These are phyloP conservation scores for Sporobolomyces roseus DNA, from an alignment of 768 basidiomycete genomes.

Conservation along the genomic window DNA sequence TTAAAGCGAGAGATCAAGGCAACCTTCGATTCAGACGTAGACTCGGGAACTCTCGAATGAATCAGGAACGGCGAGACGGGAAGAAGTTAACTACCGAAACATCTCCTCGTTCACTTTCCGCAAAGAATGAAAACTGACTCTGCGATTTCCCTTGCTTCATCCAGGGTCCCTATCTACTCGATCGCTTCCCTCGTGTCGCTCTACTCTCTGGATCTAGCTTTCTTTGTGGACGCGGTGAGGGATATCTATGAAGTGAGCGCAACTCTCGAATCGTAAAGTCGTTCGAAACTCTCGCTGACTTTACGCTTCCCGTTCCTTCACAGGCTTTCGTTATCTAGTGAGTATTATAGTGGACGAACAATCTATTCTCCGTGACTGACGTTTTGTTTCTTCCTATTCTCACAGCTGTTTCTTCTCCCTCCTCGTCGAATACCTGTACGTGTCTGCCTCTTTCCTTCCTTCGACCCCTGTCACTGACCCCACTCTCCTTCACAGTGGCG, in stretches of 20 bases:
- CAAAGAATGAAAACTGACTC: too few relatives aligned
- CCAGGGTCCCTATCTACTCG: slow-evolving; percentile 71
- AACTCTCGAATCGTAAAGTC: not conserved
- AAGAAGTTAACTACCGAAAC: too few relatives aligned
- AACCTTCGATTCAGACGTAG: too few relatives aligned
- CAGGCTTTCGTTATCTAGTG: slow-evolving; percentile 86
- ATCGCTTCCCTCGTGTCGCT: slow-evolving; percentile 86
- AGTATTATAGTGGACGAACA: too few relatives aligned
- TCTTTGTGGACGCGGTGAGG: slow-evolving; percentile 88
- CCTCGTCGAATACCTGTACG: slow-evolving; percentile 65
- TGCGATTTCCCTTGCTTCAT: not conserved
- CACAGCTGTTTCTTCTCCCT: slow-evolving; percentile 71
- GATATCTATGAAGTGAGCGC: slow-evolving; percentile 86
- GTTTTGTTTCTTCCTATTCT: not conserved
- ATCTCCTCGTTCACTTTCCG: too few relatives aligned
- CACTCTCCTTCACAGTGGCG: slow-evolving; percentile 57
- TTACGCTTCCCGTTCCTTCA: not conserved
- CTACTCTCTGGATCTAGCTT: slow-evolving; percentile 89
- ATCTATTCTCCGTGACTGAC: not conserved
- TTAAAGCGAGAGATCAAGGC: too few relatives aligned
- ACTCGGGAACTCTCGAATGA: too few relatives aligned
- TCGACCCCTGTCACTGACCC: slow-evolving; percentile 41
- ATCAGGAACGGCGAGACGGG: too few relatives aligned
- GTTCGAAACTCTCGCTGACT: not conserved
- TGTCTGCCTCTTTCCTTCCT: not conserved